Percentiles rank a stretch among this genome's conserved stretches.
Conservation (phyloP, 2,329 filamentous ascomycete genomes). For the Aspergillus puulaauensis region DNA sequence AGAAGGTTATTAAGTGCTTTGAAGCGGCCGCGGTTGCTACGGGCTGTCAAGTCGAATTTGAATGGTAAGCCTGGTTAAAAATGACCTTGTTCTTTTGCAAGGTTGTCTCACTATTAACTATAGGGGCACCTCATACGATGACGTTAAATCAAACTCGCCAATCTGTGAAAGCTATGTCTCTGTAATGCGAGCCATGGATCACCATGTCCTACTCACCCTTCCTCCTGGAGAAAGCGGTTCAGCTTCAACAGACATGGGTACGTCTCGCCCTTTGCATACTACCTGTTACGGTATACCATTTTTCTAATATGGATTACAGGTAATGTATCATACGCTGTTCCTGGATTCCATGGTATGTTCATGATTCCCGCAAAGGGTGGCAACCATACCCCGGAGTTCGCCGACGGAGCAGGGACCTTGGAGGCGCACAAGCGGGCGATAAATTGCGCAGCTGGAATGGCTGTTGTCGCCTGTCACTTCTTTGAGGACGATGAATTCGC, state of each 20-base stretch:
- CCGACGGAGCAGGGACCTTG: slow-evolving; percentile 50
- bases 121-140: slow-evolving; percentile 31
- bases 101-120: background rate
- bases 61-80: slow-evolving; percentile 22
- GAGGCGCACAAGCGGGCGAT: slow-evolving; percentile 48
- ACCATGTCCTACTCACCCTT: slow-evolving; percentile 23
- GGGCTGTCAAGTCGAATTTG: slow-evolving; percentile 30
- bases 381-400: slow-evolving; percentile 56
- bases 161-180: slow-evolving; percentile 32
- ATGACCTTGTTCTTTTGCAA: background rate
- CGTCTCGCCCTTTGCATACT: background rate
- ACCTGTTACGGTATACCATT: background rate
- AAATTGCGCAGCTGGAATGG: slow-evolving; percentile 31
- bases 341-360: slow-evolving; percentile 40
- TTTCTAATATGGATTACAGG: slow-evolving; percentile 31
- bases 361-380: slow-evolving; percentile 47
- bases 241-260: slow-evolving; percentile 31
- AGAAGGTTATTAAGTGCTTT: slow-evolving; percentile 31
- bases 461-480: slow-evolving; percentile 30
- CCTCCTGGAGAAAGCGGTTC: slow-evolving; percentile 18
- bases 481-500: slow-evolving; percentile 29
- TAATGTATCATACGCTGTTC: slow-evolving; percentile 46
- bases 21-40: slow-evolving; percentile 33
- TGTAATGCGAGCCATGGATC: slow-evolving; percentile 29
- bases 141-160: slow-evolving; percentile 29